Base-by-base conservation (phyloP, 345 rosid species). In the Hypericum perforatum region DNA sequence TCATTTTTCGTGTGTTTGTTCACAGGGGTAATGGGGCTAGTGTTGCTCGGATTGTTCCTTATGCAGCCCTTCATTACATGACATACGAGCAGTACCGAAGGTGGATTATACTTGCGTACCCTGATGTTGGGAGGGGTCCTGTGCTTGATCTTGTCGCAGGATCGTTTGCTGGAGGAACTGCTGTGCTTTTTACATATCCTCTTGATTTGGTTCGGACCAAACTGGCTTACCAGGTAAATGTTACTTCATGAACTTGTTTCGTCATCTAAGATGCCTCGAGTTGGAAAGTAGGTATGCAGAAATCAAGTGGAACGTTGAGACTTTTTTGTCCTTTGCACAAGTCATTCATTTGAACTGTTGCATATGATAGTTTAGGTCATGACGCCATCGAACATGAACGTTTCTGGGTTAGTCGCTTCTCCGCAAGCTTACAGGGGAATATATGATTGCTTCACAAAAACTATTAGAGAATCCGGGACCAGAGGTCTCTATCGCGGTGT, bases 61-160 rank as follows among this genome's bases (percentile, higher is more conserved):
- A 91, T 55, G 98, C 96, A 8, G 98, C 95, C 5, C 94, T 87
- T 62, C 96, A 91, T 71, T 91, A 82, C 59, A 91, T 87, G 98
- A 71, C 94, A 52, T 91, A 91, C 39, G 98, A 91, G 53, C 78
- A 91, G 63, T 87, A 91, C 57, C 78, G 98, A 14, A 79, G 95
- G 72, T 91, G 92, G 95, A 87, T 87, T 62, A 87, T 91, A 61
- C 61, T 45, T 6, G 41, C 67, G 49, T 76, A 75, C 58, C 92
- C 89, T 10, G 73, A 76, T 51, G 58, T 72, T 45, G 80, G 76
- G 12, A 84, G 89, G 61, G 96, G 96, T 40, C 92, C 96, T 41
- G 78, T 75, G 16, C 98, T 87, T 44, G 98, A 87, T 79, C 92
- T 91, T 39, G 82, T 82, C 7, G 95, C 96, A 16, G 95, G 95